Evolutionary conservation across 208 protist genomes (phyloP).

Genomic region (Trypanosoma boissoni): DNA sequence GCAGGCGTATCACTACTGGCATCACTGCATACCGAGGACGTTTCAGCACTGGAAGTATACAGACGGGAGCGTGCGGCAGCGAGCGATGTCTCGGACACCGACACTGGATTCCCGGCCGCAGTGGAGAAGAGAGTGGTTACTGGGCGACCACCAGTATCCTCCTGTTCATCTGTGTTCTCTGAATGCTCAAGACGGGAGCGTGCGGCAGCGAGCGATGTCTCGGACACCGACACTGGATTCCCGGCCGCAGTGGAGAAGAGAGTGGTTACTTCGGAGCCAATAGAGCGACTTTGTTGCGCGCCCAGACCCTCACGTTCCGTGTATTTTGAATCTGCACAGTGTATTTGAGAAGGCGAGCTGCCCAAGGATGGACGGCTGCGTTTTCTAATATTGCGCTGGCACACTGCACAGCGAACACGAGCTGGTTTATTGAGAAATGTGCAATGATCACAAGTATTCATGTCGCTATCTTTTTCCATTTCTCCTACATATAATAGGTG

Average conservation of each 20-base stretch:
- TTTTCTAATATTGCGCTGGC: conserved; percentile 36
- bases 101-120: conserved; percentile 32
- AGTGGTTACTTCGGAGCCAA: too few species aligned
- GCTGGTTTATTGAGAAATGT: conserved; percentile 52
- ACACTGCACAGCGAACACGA: conserved; percentile 53
- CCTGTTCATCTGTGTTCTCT: conserved; percentile 10
- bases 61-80: not conserved
- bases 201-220: conserved; percentile 22
- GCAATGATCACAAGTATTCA: conserved; percentile 49
- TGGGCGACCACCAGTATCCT: not conserved
- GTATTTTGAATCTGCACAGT: too few species aligned
- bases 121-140: conserved; percentile 46
- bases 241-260: conserved; percentile 37
- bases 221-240: conserved; percentile 29
- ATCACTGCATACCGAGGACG: not conserved
- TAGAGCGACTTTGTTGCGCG: too few species aligned
- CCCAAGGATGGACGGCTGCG: not conserved
- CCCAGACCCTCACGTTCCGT: too few species aligned
- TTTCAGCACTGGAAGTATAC: not conserved
- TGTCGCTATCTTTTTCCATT: not conserved
- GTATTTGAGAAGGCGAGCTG: too few species aligned
- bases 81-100: conserved; percentile 25
- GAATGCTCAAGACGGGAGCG: conserved; percentile 5
- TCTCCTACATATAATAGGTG: not conserved
- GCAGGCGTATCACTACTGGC: not conserved